Conservation (phyloP, 139 green algal genomes). For the Diplosphaera chodatii region DNA sequence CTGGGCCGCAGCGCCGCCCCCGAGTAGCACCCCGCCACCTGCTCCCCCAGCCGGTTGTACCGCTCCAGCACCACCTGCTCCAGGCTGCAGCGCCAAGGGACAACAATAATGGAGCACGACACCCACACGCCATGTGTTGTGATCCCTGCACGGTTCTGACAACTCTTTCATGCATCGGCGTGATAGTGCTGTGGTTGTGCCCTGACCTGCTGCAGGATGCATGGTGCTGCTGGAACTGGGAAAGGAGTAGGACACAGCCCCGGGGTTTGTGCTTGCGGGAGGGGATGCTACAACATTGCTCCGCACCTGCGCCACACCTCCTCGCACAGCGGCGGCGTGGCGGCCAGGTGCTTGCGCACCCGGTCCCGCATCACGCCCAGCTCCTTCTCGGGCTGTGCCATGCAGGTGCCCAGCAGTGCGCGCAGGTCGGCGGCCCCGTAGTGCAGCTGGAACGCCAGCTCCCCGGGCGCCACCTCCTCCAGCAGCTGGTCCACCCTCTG, state of each 20-base stretch:
- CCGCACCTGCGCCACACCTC: constrained; percentile 28
- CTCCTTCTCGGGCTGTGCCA: constrained; percentile 22
- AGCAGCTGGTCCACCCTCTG: constrained; percentile 15
- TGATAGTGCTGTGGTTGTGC: too few species aligned
- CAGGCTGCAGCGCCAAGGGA: constrained; percentile 2
- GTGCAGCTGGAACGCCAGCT: constrained; percentile 22
- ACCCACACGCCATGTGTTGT: too few species aligned
- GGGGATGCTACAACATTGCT: background rate
- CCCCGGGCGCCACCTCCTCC: background rate
- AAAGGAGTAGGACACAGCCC: background rate
- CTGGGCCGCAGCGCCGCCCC: background rate
- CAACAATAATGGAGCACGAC: background rate
- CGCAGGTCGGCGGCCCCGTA: constrained; percentile 1
- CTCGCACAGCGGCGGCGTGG: constrained; percentile 21
- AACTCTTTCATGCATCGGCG: too few species aligned
- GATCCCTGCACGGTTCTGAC: too few species aligned
- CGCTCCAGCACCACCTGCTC: constrained; percentile 9
- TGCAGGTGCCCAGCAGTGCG: constrained; percentile 12
- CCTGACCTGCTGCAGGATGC: too few species aligned
- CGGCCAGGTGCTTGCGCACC: constrained; percentile 36
- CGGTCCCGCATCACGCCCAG: constrained; percentile 20
- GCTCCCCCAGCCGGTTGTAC: background rate
- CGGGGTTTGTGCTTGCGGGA: background rate
- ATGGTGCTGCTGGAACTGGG: background rate
- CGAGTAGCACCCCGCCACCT: constrained; percentile 19